Percentiles rank a stretch among this genome's conserved stretches.
These are phyloP conservation scores for Raddia guianensis DNA, from an alignment of 176 grass and related monocot species.

Conservation along the genomic window DNA sequence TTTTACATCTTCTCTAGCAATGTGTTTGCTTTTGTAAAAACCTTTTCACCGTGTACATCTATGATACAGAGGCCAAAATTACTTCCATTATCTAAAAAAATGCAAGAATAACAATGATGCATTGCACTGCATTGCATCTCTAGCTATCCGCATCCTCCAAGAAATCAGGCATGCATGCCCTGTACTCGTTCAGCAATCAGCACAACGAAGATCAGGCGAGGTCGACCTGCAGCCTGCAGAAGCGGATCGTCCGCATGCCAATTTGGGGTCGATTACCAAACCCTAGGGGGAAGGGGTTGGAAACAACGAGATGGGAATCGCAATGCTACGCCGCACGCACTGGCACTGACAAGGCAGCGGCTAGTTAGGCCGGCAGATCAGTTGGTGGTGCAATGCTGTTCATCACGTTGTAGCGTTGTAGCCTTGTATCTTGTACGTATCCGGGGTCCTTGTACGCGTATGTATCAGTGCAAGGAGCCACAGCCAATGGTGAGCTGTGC, in stretches of 20 bases:
- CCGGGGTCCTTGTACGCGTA: no score
- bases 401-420: neutral
- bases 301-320: conserved; percentile 7
- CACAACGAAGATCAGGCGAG: neutral
- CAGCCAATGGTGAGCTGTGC: conserved; percentile 42
- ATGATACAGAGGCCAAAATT: neutral
- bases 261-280: neutral
- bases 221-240: neutral
- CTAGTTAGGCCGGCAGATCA: no score
- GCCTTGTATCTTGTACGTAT: conserved; percentile 9
- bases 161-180: no score
- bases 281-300: neutral
- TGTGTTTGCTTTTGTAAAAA: no score
- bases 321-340: neutral
- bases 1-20: no score
- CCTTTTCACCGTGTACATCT: no score
- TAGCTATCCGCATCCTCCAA: no score
- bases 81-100: no score
- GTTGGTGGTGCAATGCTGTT: neutral
- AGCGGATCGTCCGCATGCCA: neutral
- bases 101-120: neutral
- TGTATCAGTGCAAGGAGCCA: neutral
- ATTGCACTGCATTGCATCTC: neutral
- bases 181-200: neutral
- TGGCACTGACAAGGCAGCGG: no score